Evolutionary conservation across 768 basidiomycete species (phyloP), one percentile per base, ranked within the genome.

Genomic region (Termitomyces sp.): DNA sequence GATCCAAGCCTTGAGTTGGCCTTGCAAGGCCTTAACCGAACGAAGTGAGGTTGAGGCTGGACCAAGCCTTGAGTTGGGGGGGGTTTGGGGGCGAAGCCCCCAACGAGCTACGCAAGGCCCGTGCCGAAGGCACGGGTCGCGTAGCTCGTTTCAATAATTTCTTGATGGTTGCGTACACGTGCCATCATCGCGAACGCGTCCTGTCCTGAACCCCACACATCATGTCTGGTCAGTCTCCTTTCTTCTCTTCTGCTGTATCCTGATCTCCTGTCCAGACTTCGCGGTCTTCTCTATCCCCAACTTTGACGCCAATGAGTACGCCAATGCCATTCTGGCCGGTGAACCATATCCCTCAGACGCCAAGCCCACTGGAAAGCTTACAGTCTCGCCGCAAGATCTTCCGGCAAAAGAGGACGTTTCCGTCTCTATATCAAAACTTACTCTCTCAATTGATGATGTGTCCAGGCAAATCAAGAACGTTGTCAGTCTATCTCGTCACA

Each of bases 271-370:
- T 57, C 6, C 62, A 87, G 92, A 94, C 62, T 89, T 94, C 66
- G 68, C 85, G 16, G 80, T 87, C 47, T 98, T 97, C 66, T 78
- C 90, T 30, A 78, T 73, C 43, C 69, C 84, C 2, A 78, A 85
- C 35, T 98, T 98, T 70, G 88, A 96, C 68, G 79, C 92, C 16
- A 89, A 91, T 66, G 88, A 90, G 43, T 97, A 95, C 68, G 95
- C 95, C 2, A 94, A 94, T 70, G 86, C 92, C 16, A 82, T 96
- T 54, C 80, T 98, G 24, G 88, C 94, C 5, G 90, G 92, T 26
- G 88, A 94, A 63, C 68, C 84, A 0, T 92, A 95, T 68, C 81
- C 85, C 13, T 70, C 79, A 14, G 56, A 66, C 71, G 57, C 66
- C 70, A 72, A 71, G 64, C 55, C 61, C 22, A 7, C 68, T 30